phyloP scores from a whole-genome alignment of 2,329 filamentous ascomycete species.

The Dactylonectria estremocensis region DNA sequence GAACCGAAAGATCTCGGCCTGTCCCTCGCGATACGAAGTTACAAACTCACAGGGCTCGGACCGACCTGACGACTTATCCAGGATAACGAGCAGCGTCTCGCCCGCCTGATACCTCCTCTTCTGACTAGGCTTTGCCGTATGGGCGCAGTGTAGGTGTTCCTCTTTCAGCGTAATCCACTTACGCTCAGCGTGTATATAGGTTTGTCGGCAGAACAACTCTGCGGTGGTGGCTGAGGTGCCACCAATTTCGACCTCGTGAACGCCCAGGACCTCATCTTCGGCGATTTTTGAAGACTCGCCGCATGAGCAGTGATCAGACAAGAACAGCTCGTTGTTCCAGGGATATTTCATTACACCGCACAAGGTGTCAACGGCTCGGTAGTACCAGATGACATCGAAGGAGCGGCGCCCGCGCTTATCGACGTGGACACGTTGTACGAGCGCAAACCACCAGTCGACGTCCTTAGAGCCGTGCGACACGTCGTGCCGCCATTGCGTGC shows the following conservation, averaged over 20 bases:
- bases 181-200: slow-evolving; percentile 72
- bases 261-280: slow-evolving; percentile 69
- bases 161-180: slow-evolving; percentile 73
- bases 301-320: slow-evolving; percentile 84
- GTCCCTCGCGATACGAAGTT: slow-evolving; percentile 38
- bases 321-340: slow-evolving; percentile 80
- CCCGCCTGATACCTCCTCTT: slow-evolving; percentile 61
- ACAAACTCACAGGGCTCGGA: slow-evolving; percentile 76
- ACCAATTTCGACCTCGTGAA: slow-evolving; percentile 73
- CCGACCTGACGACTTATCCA: slow-evolving; percentile 47
- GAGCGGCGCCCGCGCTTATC: slow-evolving; percentile 53
- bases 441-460: slow-evolving; percentile 77
- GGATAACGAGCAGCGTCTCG: slow-evolving; percentile 71
- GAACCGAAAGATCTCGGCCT: slow-evolving; percentile 54
- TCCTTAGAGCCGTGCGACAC: slow-evolving; percentile 58
- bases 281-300: slow-evolving; percentile 62
- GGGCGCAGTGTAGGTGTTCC: slow-evolving; percentile 68
- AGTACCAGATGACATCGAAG: slow-evolving; percentile 82
- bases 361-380: slow-evolving; percentile 78
- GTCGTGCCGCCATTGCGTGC: slow-evolving; percentile 71
- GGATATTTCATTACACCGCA: slow-evolving; percentile 79
- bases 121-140: slow-evolving; percentile 48
- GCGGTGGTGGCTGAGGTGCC: slow-evolving; percentile 61
- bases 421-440: slow-evolving; percentile 72
- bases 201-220: slow-evolving; percentile 80